Evolutionary conservation across 495 filamentous ascomycete genomes (phyloP), one percentile per base, ranked within the genome.

Genomic region (Lasiosphaeris hirsuta): DNA sequence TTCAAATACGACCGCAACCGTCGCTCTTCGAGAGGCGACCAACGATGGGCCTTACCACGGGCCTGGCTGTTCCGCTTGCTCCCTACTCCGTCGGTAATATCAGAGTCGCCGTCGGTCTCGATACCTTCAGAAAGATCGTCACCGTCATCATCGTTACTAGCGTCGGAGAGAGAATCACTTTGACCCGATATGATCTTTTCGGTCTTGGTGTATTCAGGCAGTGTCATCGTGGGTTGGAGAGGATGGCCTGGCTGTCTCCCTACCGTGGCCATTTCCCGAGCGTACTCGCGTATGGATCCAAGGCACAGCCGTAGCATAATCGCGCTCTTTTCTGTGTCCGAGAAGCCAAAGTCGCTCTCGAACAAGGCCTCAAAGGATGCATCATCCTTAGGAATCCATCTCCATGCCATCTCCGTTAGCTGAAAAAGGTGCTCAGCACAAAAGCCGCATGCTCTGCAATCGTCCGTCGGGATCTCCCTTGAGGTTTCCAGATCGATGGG

Each of bases 261-360:
- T 35, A 36, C 46, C 10, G 46, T 35, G 46, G 23, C 46, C 46
- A 49, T 49, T 49, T 49, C 46, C 46, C 23, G 19, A 36, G 46
- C 23, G 23, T 49, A 49, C 23, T 49, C 23, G 46, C 23, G 46
- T 35, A 49, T 49, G 46, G n/a, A 49, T 49, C 46, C 23, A 49
- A 49, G 46, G 46, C 46, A 49, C 8, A 49, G 46, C 46, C 46
- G 46, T 36, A 49, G 46, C 46, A 49, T 49, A 35, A 49, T 14
- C 23, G 46, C 23, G 46, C 46, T 36, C 46, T 49, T 49, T 23
- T n/a, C 46, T 35, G 46, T 49, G 23, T 49, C 46, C 6, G 46
- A 49, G 46, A 49, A 35, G 23, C 46, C 46, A 49, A n/a, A 35
- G 23, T n/a, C 23, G 46, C 23, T n/a, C 46, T 49, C 23, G 23